Conservation (phyloP, 2,329 filamentous ascomycete species). For the Ustulina deusta region DNA sequence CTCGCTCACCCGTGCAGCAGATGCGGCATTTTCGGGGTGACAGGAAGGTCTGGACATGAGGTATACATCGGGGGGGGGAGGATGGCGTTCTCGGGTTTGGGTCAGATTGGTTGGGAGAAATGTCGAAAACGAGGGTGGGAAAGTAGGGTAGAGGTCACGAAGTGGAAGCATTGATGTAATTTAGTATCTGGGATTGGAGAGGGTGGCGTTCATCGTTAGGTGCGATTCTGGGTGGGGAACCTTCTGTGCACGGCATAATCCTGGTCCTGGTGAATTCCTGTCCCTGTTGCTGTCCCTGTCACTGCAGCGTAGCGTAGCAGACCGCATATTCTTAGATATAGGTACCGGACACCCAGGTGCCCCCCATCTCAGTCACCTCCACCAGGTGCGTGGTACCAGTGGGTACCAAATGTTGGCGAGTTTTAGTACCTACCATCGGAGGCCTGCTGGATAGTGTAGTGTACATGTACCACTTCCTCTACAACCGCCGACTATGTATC, state of each 20-base stretch:
- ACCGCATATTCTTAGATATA: not conserved
- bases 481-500: too few species aligned
- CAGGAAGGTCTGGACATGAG: slow-evolving; percentile 68
- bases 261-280: slow-evolving; percentile 5
- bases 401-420: slow-evolving; percentile 10
- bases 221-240: slow-evolving; percentile 31
- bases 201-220: slow-evolving; percentile 38
- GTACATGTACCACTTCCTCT: slow-evolving; percentile 1
- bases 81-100: slow-evolving; percentile 35
- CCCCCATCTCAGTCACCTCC: too few species aligned
- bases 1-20: slow-evolving; percentile 51
- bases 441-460: not conserved
- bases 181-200: slow-evolving; percentile 29
- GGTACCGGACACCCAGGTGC: not conserved
- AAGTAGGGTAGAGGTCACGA: slow-evolving; percentile 44
- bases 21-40: slow-evolving; percentile 67
- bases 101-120: slow-evolving; percentile 31
- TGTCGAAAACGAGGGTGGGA: slow-evolving; percentile 38
- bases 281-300: not conserved
- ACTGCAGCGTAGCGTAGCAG: not conserved
- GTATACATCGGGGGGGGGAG: slow-evolving; percentile 62
- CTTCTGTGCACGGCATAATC: slow-evolving; percentile 25
- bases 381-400: slow-evolving; percentile 9
- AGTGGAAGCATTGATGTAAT: slow-evolving; percentile 35
- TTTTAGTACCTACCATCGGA: slow-evolving; percentile 7